Evolutionary conservation across 352 stramenopile species (phyloP).

Genomic region (Phytophthora pistaciae): DNA sequence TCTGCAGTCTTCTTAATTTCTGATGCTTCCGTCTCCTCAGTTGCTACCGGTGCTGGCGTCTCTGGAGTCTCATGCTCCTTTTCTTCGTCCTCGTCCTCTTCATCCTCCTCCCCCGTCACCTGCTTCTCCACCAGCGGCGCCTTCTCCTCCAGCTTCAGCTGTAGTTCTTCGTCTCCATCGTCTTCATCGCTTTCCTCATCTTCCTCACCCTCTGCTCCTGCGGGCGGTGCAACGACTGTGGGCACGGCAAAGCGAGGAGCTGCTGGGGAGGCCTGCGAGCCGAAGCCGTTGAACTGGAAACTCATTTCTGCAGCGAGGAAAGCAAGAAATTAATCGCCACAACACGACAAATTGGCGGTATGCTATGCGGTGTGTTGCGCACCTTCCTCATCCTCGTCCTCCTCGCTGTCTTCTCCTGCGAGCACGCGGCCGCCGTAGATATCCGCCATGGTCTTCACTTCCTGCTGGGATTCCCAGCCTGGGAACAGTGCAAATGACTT

Average conservation of each 20-base stretch:
- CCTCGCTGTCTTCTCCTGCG: conserved; percentile 82
- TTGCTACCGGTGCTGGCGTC: background rate
- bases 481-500: conserved; percentile 4
- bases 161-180: conserved; percentile 6
- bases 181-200: conserved; percentile 56
- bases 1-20: conserved; percentile 8
- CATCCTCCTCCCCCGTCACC: conserved; percentile 19
- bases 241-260: conserved; percentile 43
- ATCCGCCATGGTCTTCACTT: conserved; percentile 51
- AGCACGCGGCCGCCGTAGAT: conserved; percentile 73
- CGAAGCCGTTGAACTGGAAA: conserved; percentile 61
- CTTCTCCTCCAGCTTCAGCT: conserved; percentile 15
- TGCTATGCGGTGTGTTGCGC: background rate
- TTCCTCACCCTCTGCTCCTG: conserved; percentile 16
- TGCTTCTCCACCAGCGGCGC: conserved; percentile 1
- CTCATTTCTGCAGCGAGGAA: conserved; percentile 42
- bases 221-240: conserved; percentile 30
- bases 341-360: background rate
- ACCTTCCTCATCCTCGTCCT: conserved; percentile 76
- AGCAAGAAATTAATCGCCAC: conserved; percentile 2
- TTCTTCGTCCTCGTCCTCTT: conserved; percentile 24
- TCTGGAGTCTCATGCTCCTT: conserved; percentile 17
- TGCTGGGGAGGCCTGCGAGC: conserved; percentile 24
- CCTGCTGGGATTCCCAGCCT: too few relatives aligned
- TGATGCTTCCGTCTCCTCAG: conserved; percentile 17